Base-by-base conservation (phyloP, 2,329 filamentous ascomycete genomes). In the Aspergillus novofumigatus region DNA sequence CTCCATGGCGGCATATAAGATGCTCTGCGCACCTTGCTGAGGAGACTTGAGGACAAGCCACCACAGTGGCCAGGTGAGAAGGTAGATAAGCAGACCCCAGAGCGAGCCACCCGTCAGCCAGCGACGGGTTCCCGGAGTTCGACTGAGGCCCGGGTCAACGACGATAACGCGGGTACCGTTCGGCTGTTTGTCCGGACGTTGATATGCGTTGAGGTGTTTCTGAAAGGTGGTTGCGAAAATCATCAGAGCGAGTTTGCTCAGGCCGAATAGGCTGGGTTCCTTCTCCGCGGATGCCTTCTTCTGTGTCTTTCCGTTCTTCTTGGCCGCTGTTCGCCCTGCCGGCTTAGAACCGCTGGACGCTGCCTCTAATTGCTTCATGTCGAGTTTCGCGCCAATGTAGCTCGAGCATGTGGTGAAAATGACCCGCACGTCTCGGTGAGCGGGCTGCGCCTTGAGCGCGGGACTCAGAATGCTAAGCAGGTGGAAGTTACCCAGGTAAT, bases 401-500 rank as follows among this genome's bases (percentile, higher is more conserved):
- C 90, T 88, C 21, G 91, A 87, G 72, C 95, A 99, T 0, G 90
- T 95, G 1, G 90, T 82, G 63, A 97, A 85, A 56, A 99, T 82
- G 59, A 99, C 83, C 59, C 94, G 84, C 17, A 99, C 91, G 72
- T 99, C 94, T 66, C 94, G 86, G 72, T 99, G 94, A 55, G 95
- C 86, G 1, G 94, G 94, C 74, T 99, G 94, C 1, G 90, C 91
- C 63, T 91, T 86, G 59, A 99, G 81, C 0, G 94, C 93, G 0
- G 94, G 94, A 65, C 89, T 94, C 38, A 99, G 81, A 29, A 99
- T 95, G 62, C 90, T 90, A 48, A 99, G 81, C 3, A 99, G 81
- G 69, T 99, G 95, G 77, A 97, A 97, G 73, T 97, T 97, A 61
- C 92, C 89, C 42, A 99, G 82, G 73, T 92, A 99, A 71, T 99